Percentiles rank a stretch among this genome's conserved stretches.
phyloP scores from a whole-genome alignment of 1,284 basidiomycete genomes.

The Puccinia polysora region DNA sequence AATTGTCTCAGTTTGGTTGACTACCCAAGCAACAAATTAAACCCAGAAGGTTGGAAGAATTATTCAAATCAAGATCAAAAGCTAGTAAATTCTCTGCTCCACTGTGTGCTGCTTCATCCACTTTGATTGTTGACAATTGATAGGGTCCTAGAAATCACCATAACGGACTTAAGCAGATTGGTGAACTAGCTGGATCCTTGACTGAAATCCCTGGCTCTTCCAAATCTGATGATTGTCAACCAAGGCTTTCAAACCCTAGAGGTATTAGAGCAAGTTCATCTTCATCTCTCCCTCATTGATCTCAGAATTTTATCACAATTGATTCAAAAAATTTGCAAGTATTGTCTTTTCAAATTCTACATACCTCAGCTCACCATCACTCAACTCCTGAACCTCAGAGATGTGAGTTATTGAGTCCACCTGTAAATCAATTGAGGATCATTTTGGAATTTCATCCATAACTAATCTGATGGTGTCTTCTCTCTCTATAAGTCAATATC shows the following conservation, averaged over 20 bases:
- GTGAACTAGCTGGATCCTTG: conserved; percentile 33
- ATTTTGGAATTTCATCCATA: too few species aligned
- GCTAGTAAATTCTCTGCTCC: not conserved
- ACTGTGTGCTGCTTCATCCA: not conserved
- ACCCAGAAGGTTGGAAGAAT: conserved; percentile 17
- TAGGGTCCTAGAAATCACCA: not conserved
- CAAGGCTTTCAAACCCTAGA: conserved; percentile 31
- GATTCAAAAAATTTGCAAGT: too few species aligned
- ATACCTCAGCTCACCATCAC: too few species aligned
- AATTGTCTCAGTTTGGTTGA: conserved; percentile 35
- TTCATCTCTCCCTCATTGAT: too few species aligned
- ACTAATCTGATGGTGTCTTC: too few species aligned
- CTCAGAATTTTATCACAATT: too few species aligned
- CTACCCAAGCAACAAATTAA: conserved; percentile 28
- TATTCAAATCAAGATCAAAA: not conserved
- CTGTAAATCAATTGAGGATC: too few species aligned
- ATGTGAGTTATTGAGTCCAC: too few species aligned
- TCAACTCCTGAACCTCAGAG: too few species aligned
- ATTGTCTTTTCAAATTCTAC: too few species aligned
- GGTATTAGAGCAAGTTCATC: conserved; percentile 19
- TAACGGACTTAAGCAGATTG: conserved; percentile 33
- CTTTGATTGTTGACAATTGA: not conserved
- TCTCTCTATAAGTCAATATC: too few species aligned
- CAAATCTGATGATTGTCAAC: conserved; percentile 24
- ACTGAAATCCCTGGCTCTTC: conserved; percentile 3